Evolutionary conservation across 2,329 filamentous ascomycete species (phyloP).

Genomic region (Calonectria pauciramosa): DNA sequence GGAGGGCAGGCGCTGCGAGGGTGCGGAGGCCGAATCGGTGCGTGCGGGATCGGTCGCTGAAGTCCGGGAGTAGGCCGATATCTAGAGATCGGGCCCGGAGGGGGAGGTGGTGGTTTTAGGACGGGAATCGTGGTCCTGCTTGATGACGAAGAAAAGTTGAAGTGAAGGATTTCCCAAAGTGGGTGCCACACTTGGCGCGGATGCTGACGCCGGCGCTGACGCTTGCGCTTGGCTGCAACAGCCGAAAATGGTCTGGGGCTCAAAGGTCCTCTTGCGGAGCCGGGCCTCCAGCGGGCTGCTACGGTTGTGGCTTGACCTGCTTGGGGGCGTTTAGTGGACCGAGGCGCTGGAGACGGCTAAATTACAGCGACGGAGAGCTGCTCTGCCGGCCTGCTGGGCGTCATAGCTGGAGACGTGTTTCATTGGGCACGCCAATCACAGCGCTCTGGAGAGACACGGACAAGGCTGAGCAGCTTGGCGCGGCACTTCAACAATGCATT

Average conservation of each 20-base stretch:
- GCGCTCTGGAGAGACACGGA: background rate
- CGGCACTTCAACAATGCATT: background rate
- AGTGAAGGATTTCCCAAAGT: constrained; percentile 41
- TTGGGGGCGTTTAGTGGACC: constrained; percentile 31
- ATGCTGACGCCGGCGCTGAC: constrained; percentile 38
- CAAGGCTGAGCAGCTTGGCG: constrained; percentile 14
- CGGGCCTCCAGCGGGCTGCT: constrained; percentile 26
- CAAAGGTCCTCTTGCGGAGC: constrained; percentile 31
- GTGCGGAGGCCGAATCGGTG: background rate
- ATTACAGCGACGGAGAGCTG: background rate
- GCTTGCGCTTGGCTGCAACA: constrained; percentile 34
- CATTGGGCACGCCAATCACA: constrained; percentile 1
- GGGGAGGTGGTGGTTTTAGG: background rate
- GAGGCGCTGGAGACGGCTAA: constrained; percentile 16
- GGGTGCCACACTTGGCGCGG: constrained; percentile 35
- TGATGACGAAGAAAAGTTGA: constrained; percentile 43
- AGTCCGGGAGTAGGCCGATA: constrained; percentile 14
- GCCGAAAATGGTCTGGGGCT: constrained; percentile 32
- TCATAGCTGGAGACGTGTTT: background rate
- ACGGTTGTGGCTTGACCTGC: constrained; percentile 44
- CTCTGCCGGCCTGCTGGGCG: background rate
- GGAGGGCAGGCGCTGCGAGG: background rate
- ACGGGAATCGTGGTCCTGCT: constrained; percentile 34
- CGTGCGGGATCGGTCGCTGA: constrained; percentile 5
- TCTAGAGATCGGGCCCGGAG: constrained; percentile 6